These are phyloP conservation scores for Podila clonocystis DNA, from an alignment of 192 early-diverging fungal species.

Conservation along the genomic window DNA sequence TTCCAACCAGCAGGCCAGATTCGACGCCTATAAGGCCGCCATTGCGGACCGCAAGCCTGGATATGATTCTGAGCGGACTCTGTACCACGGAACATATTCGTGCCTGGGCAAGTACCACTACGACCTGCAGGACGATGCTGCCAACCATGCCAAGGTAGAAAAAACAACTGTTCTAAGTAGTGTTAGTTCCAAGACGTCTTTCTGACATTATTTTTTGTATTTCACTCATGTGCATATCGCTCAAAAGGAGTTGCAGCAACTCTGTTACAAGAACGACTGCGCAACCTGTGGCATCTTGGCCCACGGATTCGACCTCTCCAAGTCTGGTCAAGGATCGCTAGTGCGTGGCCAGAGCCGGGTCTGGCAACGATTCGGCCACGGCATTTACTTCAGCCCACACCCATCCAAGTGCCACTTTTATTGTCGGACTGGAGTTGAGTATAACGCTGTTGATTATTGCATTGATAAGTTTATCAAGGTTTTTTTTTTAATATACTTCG, in stretches of 20 bases:
- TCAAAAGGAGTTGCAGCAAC: background rate
- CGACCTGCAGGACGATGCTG: background rate
- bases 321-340: background rate
- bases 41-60: background rate
- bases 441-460: too few relatives aligned
- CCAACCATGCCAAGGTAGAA: background rate
- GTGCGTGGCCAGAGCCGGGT: background rate
- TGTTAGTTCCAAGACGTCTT: too few relatives aligned
- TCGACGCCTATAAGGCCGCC: background rate
- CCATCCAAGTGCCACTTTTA: conserved; percentile 8
- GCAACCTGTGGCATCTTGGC: conserved; percentile 2
- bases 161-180: too few relatives aligned
- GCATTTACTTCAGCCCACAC: conserved; percentile 6
- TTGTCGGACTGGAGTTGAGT: background rate
- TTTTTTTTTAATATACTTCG: too few relatives aligned
- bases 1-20: background rate
- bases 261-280: background rate
- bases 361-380: conserved; percentile 5
- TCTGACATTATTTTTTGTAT: background rate
- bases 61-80: background rate
- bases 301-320: background rate
- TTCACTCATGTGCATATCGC: too few relatives aligned
- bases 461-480: too few relatives aligned
- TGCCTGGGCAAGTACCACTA: background rate
- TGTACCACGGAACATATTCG: background rate